Conservation (phyloP, 331 rosid genomes). For the Malus hybrid region DNA sequence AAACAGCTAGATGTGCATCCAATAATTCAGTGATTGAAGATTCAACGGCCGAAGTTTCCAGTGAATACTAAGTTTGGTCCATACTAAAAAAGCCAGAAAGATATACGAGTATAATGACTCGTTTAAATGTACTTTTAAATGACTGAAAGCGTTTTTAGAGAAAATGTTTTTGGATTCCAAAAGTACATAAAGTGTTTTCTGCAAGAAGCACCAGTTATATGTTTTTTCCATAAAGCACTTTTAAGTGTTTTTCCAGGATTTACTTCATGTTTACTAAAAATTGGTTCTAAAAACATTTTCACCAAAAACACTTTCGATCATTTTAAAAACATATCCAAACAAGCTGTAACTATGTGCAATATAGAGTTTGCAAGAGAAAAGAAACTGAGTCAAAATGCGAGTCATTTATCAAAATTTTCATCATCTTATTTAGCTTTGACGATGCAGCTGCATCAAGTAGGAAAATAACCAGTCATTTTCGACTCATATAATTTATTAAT, state of each 20-base stretch:
- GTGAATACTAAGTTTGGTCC: background rate
- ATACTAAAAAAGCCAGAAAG: background rate
- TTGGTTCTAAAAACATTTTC: too few species aligned
- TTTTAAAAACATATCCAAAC: too few species aligned
- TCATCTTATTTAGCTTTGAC: constrained; percentile 1
- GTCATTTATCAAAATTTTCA: background rate
- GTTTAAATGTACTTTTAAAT: too few species aligned
- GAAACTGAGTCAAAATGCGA: background rate
- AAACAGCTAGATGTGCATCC: background rate
- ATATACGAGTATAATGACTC: too few species aligned
- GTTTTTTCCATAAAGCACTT: too few species aligned
- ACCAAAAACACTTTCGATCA: too few species aligned
- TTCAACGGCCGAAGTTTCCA: background rate
- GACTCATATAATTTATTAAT: background rate
- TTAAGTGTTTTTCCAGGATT: too few species aligned
- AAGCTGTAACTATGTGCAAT: background rate
- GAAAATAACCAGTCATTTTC: constrained; percentile 1
- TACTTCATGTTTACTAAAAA: too few species aligned
- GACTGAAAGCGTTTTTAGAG: fast-evolving
- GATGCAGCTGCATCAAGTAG: background rate
- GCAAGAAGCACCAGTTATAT: too few species aligned
- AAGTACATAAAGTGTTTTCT: too few species aligned
- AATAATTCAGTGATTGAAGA: background rate
- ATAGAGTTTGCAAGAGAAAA: background rate
- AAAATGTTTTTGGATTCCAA: too few species aligned